Base-by-base conservation (phyloP, 1,284 basidiomycete genomes). In the Fomes fomentarius region DNA sequence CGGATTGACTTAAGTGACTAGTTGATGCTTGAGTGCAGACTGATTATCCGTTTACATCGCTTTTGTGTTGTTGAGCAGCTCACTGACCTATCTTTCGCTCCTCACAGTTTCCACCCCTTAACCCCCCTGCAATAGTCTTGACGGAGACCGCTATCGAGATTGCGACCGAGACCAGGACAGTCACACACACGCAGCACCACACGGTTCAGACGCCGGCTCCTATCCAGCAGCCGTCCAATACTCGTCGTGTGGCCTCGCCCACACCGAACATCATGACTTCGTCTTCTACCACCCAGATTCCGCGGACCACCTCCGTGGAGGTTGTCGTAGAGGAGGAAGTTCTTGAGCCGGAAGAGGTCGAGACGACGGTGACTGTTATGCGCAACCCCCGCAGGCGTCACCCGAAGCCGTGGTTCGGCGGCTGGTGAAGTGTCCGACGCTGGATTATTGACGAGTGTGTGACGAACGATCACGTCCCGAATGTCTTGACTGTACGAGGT, bases 171-270 rank as follows among this genome's bases (percentile, higher is more conserved):
- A 85, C 80, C 64, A 80, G 78, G 74, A 87, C 81, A 48, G 74
- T 89, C 63, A 79, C 86, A 48, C 74, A 80, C 68, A 79, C 79
- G 50, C 81, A 85, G 71, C 70, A 71, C 50, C 69, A 74, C 60
- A 87, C 84, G 37, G 71, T 76, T 38, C 72, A 76, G 34, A 66
- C 75, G 37, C 74, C 83, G 45, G 79, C 87, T 63, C 83, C 82
- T 50, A 80, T 87, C 58, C 89, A 87, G 52, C 80, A 86, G 24
- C 90, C 90, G 56, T 86, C 89, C 64, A 87, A 83, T 67, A 92
- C 89, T 45, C 88, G 89, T 59, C 80, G 82, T 62, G 90, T 84
- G 56, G 84, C 87, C 30, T 81, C 80, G 58, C 90, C 90, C 33
- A 81, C 82, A 26, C 89, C 91, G 7, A 82, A 86, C 66, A 78